Conservation (phyloP, 129 eudicot genomes). For the Chrysanthemum makinoi region DNA sequence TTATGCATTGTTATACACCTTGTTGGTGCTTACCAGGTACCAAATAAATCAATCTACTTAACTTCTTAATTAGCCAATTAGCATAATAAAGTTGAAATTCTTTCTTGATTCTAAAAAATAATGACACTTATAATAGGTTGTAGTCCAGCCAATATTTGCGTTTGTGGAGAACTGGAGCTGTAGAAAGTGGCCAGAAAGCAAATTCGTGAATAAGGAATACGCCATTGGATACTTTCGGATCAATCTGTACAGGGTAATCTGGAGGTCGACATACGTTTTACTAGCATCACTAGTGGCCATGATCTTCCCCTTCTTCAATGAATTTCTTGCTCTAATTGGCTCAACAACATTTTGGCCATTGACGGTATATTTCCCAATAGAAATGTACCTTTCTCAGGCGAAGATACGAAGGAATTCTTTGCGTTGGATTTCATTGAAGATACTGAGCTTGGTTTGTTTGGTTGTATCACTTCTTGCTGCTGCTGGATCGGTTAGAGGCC, state of each 20-base stretch:
- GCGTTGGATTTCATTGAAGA: conserved; percentile 46
- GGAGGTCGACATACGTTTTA: conserved; percentile 63
- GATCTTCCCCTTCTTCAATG: conserved; percentile 68
- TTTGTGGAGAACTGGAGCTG: conserved; percentile 45
- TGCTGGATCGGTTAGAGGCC: conserved; percentile 56
- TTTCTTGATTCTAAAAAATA: neutral
- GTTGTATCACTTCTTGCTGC: conserved; percentile 52
- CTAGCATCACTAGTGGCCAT: conserved; percentile 43
- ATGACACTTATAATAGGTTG: conserved; percentile 33
- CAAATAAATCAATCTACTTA: too few species aligned
- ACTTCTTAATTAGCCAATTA: neutral
- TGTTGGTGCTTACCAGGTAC: conserved; percentile 74
- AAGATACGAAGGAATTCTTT: conserved; percentile 38
- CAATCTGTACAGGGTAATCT: conserved; percentile 44
- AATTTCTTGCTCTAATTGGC: conserved; percentile 60
- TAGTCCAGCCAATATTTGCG: conserved; percentile 49
- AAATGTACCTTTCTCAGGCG: conserved; percentile 52
- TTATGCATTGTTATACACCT: conserved; percentile 60
- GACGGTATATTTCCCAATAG: conserved; percentile 40
- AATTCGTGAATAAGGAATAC: conserved; percentile 39
- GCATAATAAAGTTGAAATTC: neutral
- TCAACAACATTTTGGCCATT: conserved; percentile 57
- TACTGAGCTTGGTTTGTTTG: conserved; percentile 41
- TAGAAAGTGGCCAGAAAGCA: conserved; percentile 46
- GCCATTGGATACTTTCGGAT: conserved; percentile 27